These are phyloP conservation scores for Microcyclospora pomicola DNA, from an alignment of 2,329 filamentous ascomycete species.

Conservation along the genomic window DNA sequence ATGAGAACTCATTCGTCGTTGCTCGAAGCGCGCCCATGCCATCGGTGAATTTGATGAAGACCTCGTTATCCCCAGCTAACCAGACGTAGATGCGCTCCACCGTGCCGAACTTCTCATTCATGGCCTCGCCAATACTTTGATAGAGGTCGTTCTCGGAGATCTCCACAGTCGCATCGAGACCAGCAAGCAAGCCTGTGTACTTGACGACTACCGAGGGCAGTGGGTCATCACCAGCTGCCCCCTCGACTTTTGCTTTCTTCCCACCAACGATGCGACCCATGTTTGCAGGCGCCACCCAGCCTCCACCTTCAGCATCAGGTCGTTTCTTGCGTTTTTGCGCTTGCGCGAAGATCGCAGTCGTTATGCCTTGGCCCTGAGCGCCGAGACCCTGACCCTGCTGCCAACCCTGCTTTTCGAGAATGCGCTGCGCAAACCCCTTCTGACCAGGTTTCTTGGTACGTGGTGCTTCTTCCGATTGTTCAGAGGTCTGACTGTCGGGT, in stretches of 20 bases:
- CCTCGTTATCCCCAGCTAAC: slow-evolving; percentile 32
- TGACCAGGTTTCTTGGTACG: slow-evolving; percentile 62
- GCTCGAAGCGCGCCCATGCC: slow-evolving; percentile 76
- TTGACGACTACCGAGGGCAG: slow-evolving; percentile 70
- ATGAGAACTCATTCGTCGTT: slow-evolving; percentile 71
- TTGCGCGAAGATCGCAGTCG: slow-evolving; percentile 68
- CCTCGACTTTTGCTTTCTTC: slow-evolving; percentile 36
- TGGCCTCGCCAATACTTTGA: slow-evolving; percentile 93
- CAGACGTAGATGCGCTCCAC: slow-evolving; percentile 39
- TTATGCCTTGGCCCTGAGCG: slow-evolving; percentile 66
- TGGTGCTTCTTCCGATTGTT: slow-evolving; percentile 25
- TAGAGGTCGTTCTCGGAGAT: slow-evolving; percentile 56
- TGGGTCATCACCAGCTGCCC: slow-evolving; percentile 20
- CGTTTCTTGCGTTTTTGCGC: slow-evolving; percentile 76
- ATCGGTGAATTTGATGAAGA: slow-evolving; percentile 89
- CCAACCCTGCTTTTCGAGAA: slow-evolving; percentile 93
- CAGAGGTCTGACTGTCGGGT: slow-evolving; percentile 17
- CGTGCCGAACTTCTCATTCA: slow-evolving; percentile 53
- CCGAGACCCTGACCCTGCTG: slow-evolving; percentile 77
- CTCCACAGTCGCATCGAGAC: slow-evolving; percentile 68
- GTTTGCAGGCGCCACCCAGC: slow-evolving; percentile 53
- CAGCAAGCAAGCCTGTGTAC: slow-evolving; percentile 71
- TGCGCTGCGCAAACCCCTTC: slow-evolving; percentile 68
- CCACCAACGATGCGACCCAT: slow-evolving; percentile 73
- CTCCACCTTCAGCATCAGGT: slow-evolving; percentile 64